Percentiles rank a stretch among this genome's conserved stretches.
Conservation (phyloP, 805 yeast species). For the Cyberlindnera xishuangbannaensis region DNA sequence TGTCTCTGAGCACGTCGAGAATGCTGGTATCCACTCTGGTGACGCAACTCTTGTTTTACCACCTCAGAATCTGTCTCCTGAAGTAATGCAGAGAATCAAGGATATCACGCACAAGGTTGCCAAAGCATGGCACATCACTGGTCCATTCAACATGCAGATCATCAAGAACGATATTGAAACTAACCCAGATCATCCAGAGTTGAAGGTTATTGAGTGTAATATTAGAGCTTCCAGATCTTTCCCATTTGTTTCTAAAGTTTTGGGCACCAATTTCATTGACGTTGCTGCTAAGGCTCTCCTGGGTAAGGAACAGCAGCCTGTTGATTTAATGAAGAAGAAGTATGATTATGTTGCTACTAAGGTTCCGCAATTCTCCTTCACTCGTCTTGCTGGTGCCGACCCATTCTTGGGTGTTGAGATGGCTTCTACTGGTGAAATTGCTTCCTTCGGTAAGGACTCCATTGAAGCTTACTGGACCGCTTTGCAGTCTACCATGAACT, state of each 20-base stretch:
- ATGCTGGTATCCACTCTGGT: constrained; percentile 98
- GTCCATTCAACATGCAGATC: constrained; percentile 98
- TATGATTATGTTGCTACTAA: constrained; percentile 90
- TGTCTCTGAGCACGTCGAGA: constrained; percentile 95
- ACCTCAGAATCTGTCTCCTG: constrained; percentile 71
- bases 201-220: constrained; percentile 98
- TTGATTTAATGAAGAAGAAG: constrained; percentile 69
- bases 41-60: constrained; percentile 96
- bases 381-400: constrained; percentile 98
- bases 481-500: constrained; percentile 95
- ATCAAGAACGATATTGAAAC: constrained; percentile 68
- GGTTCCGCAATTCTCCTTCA: constrained; percentile 98
- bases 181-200: constrained; percentile 50
- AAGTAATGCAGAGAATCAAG: constrained; percentile 65
- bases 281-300: constrained; percentile 87
- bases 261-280: constrained; percentile 91
- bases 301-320: constrained; percentile 62
- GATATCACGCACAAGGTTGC: constrained; percentile 93
- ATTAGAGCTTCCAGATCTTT: constrained; percentile 97
- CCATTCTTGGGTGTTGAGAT: constrained; percentile 98
- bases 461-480: constrained; percentile 97
- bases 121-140: constrained; percentile 89
- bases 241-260: constrained; percentile 97
- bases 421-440: constrained; percentile 99
- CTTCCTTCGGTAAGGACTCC: constrained; percentile 85